These are phyloP conservation scores for Letharia columbiana DNA, from an alignment of 495 filamentous ascomycete species.

Conservation along the genomic window DNA sequence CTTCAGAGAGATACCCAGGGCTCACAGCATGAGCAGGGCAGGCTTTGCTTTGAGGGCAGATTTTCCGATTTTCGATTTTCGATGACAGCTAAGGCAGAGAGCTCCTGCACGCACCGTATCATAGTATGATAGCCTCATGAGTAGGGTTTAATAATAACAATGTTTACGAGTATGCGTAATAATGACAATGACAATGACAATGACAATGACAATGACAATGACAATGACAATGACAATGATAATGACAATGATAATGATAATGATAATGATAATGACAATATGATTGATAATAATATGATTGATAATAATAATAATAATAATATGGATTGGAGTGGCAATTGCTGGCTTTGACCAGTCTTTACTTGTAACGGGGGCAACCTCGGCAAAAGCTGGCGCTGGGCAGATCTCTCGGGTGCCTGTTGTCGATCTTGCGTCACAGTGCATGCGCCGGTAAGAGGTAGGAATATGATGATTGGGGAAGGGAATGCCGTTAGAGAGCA, in stretches of 20 bases:
- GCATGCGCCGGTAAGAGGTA: background rate
- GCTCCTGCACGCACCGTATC: background rate
- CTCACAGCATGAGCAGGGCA: background rate
- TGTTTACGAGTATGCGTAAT: background rate
- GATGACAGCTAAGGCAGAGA: background rate
- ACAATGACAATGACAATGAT: no score
- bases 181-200: background rate
- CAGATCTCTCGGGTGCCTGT: constrained; percentile 1
- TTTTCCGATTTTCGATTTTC: no score
- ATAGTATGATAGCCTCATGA: background rate
- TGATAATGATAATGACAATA: no score
- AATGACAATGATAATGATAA: no score
- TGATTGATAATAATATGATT: no score
- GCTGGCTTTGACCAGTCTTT: no score
- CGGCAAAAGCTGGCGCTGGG: background rate
- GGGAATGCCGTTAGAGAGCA: no score
- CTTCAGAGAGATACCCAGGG: background rate
- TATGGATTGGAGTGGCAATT: no score
- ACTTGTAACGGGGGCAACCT: no score
- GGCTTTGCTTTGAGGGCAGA: background rate
- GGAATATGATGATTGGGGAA: background rate
- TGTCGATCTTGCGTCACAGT: constrained; percentile 1
- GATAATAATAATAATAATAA: no score
- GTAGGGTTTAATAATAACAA: background rate
- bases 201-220: no score